These are phyloP conservation scores for Pholiota conissans DNA, from an alignment of 768 basidiomycete species.

Conservation along the genomic window DNA sequence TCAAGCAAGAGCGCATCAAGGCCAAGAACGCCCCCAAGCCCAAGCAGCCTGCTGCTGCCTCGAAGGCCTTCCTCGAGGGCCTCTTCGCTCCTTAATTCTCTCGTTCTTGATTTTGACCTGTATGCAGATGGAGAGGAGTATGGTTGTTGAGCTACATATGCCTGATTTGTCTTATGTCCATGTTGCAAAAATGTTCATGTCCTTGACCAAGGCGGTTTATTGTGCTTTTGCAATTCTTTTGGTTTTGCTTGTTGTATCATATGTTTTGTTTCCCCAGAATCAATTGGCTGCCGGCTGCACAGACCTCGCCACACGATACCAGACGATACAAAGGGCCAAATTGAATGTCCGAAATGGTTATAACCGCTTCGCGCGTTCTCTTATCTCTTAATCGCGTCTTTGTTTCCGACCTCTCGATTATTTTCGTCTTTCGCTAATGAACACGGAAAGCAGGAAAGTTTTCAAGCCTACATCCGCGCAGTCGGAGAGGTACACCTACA, in stretches of 20 bases:
- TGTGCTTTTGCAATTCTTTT: neutral
- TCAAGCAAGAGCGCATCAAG: conserved; percentile 79
- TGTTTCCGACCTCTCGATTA: neutral
- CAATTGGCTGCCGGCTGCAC: too few species aligned
- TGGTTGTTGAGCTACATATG: conserved; percentile 3
- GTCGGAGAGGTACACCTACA: neutral
- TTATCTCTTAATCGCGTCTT: neutral
- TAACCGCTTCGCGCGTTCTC: too few species aligned
- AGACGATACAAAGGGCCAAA: neutral
- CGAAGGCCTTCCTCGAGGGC: conserved; percentile 81
- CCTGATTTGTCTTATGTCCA: conserved; percentile 7
- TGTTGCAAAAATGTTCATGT: conserved; percentile 7
- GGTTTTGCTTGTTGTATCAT: conserved; percentile 2
- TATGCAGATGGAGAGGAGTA: conserved; percentile 2
- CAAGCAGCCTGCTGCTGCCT: conserved; percentile 62
- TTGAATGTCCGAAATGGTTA: neutral
- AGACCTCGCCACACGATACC: too few species aligned
- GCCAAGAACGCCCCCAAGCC: conserved; percentile 65
- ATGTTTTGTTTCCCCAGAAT: neutral
- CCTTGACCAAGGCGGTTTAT: neutral
- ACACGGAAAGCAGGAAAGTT: neutral
- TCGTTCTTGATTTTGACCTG: neutral
- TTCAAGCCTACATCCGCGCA: neutral
- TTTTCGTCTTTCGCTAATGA: neutral
- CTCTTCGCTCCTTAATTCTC: conserved; percentile 78